Evolutionary conservation across 1,284 basidiomycete species (phyloP).

Genomic region (Meripilus lineatus): DNA sequence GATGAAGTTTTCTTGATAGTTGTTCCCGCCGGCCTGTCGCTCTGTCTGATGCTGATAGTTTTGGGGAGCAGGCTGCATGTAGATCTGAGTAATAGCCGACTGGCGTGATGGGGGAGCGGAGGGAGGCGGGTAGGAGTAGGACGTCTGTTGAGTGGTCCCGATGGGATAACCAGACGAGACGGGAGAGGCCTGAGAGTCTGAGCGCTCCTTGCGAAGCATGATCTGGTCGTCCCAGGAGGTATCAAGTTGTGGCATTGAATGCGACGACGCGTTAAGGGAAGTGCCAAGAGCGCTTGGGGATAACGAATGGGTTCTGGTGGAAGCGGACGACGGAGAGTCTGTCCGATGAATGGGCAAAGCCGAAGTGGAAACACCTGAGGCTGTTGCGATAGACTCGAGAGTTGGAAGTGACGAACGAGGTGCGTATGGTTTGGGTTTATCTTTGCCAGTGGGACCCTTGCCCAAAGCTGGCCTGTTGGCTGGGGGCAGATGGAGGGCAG

Average conservation of each 20-base stretch:
- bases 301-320: slow-evolving; percentile 30
- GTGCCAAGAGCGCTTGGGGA: slow-evolving; percentile 33
- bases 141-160: slow-evolving; percentile 27
- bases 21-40: slow-evolving; percentile 24
- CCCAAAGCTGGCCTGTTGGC: slow-evolving; percentile 67
- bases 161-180: slow-evolving; percentile 37
- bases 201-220: slow-evolving; percentile 46
- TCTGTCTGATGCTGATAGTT: slow-evolving; percentile 39
- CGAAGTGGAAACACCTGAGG: slow-evolving; percentile 13
- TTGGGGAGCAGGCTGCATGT: slow-evolving; percentile 22
- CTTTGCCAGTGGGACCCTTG: slow-evolving; percentile 80
- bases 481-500: slow-evolving; percentile 71
- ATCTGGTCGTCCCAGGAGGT: slow-evolving; percentile 54
- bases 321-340: slow-evolving; percentile 31
- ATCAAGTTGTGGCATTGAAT: slow-evolving; percentile 42
- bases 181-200: slow-evolving; percentile 36
- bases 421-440: slow-evolving; percentile 50
- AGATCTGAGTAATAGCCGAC: slow-evolving; percentile 26
- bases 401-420: too few relatives aligned
- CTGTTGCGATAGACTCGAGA: slow-evolving; percentile 22
- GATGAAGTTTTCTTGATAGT: slow-evolving; percentile 26
- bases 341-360: slow-evolving; percentile 21
- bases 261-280: background rate
- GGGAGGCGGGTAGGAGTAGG: slow-evolving; percentile 31
- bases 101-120: slow-evolving; percentile 32